Percentiles rank a stretch among this genome's conserved stretches.
Conservation (phyloP, 495 filamentous ascomycete species). For the Daldinia concentrica region DNA sequence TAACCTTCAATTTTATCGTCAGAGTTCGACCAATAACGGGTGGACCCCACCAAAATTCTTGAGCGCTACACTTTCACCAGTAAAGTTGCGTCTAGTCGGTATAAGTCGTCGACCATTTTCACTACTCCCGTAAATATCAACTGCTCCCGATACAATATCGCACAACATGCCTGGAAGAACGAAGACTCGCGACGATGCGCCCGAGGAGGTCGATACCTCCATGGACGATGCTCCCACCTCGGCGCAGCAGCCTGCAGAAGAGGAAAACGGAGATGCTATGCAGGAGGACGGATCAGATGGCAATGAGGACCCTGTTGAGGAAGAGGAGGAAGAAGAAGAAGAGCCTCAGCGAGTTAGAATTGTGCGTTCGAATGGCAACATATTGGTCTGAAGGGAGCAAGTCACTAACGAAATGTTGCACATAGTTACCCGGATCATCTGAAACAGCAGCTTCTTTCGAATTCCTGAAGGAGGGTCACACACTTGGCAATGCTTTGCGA, state of each 20-base stretch:
- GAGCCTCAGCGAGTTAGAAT: conserved; percentile 66
- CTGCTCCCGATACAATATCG: not conserved
- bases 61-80: conserved; percentile 13
- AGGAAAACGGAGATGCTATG: conserved; percentile 52
- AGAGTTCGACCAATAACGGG: conserved; percentile 19
- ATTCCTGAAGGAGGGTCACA: conserved; percentile 92
- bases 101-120: not conserved
- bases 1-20: conserved; percentile 33
- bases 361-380: conserved; percentile 52
- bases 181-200: conserved; percentile 39
- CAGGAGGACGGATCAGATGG: conserved; percentile 54
- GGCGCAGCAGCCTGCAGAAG: conserved; percentile 35
- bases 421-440: conserved; percentile 73
- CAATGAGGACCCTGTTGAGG: conserved; percentile 46
- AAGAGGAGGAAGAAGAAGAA: conserved; percentile 56
- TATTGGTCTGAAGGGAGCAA: not conserved
- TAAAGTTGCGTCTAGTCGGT: not conserved
- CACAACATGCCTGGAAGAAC: conserved; percentile 48
- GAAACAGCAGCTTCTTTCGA: conserved; percentile 79
- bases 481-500: conserved; percentile 90
- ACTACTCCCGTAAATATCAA: not conserved
- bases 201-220: conserved; percentile 53
- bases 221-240: conserved; percentile 64
- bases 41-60: conserved; percentile 37
- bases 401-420: conserved; percentile 20